phyloP scores from a whole-genome alignment of 2,329 filamentous ascomycete species.

The Magnaporthiopsis rhizophila region DNA sequence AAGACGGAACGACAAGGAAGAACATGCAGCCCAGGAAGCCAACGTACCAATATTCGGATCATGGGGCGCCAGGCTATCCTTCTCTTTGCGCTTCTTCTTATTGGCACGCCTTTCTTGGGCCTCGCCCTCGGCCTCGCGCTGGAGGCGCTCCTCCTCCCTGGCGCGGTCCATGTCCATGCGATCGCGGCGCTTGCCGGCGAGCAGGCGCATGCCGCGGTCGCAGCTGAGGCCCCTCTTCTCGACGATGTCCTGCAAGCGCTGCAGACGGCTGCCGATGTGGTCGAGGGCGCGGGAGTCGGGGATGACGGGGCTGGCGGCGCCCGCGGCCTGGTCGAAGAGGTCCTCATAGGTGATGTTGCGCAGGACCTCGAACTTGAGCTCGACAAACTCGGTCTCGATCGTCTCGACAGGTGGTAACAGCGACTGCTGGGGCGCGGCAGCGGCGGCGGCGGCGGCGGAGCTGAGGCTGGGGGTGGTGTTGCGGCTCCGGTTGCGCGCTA shows the following conservation, averaged over 20 bases:
- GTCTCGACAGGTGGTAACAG: conserved; percentile 46
- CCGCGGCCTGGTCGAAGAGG: conserved; percentile 52
- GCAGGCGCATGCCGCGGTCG: conserved; percentile 64
- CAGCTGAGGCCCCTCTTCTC: conserved; percentile 60
- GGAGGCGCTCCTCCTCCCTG: conserved; percentile 42
- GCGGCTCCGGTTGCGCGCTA: conserved; percentile 60
- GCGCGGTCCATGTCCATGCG: conserved; percentile 41
- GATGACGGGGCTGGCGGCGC: conserved; percentile 43
- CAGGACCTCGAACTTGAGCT: conserved; percentile 51
- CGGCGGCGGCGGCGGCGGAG: conserved; percentile 14
- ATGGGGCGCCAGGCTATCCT: conserved; percentile 43
- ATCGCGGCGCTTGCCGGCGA: conserved; percentile 58
- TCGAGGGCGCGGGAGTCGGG: conserved; percentile 58
- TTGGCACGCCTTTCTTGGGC: conserved; percentile 47
- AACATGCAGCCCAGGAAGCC: background rate
- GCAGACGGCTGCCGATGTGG: conserved; percentile 55
- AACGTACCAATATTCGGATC: conserved; percentile 3
- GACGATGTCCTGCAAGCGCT: conserved; percentile 57
- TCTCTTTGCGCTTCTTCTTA: conserved; percentile 72
- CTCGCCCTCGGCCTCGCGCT: conserved; percentile 40
- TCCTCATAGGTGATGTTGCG: conserved; percentile 59
- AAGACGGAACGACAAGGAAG: background rate
- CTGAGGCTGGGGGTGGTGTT: conserved; percentile 60
- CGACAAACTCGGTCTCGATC: conserved; percentile 57
- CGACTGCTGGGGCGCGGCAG: conserved; percentile 37